Evolutionary conservation across 495 filamentous ascomycete species (phyloP), one percentile per base, ranked within the genome.

Genomic region (Rusavskia elegans): DNA sequence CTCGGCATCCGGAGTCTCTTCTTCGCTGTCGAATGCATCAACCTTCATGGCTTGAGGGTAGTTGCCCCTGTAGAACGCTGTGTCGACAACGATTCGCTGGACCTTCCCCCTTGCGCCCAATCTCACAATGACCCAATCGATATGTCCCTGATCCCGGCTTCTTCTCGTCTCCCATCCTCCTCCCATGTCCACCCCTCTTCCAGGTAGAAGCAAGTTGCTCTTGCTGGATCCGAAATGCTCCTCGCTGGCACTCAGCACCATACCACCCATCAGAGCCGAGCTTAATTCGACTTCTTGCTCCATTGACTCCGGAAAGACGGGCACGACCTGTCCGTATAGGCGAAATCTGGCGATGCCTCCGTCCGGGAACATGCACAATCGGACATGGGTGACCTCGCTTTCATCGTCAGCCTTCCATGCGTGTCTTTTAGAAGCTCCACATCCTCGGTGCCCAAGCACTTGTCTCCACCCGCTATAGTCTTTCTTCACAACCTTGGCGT

Each of bases 141-240:
- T 70, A 66, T 96, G 89, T 11, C 77, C 83, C 57, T 79, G 78
- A 21, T 73, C 79, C 23, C 89, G 68, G 30, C 82, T 87, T 37
- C 89, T 76, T 50, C 83, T 81, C 11, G 89, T 96, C 68, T 96
- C 89, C 89, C 89, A 96, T 27, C 89, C 89, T 64, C 94, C 89
- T 30, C 88, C 84, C 88, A 95, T 95, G 66, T 96, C 82, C 62
- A 82, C 79, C 7, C 89, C 89, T 25, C 89, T 73, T 2, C 88
- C 88, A 3, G 89, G 89, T 13, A 95, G 70, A 14, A 95, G 75
- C 44, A 95, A 65, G 64, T 96, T 94, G 54, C 82, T 80, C 63
- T 81, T 85, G 9, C 79, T 81, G 14, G 44, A 46, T 2, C 89
- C 86, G 62, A 84, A 96, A 64, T 95, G 88, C 66, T 94, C 78